These are phyloP conservation scores for Asterionellopsis glacialis DNA, from an alignment of 108 stramenopile species.

Conservation along the genomic window DNA sequence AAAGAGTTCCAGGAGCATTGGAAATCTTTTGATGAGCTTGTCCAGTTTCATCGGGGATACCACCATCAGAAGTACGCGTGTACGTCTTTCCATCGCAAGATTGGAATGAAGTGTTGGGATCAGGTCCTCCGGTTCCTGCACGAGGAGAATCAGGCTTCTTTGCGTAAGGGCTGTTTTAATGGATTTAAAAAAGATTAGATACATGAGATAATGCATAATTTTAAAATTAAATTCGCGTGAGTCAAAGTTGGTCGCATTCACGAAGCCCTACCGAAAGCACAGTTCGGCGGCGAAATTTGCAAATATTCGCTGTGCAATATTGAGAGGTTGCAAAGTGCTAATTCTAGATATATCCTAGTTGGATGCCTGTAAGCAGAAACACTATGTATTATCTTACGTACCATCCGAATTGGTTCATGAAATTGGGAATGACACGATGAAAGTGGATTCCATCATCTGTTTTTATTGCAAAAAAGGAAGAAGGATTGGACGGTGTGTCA, in stretches of 20 bases:
- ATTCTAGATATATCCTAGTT: too few species aligned
- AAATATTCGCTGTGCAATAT: too few species aligned
- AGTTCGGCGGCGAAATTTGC: too few species aligned
- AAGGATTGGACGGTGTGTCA: not conserved
- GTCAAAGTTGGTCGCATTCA: too few species aligned
- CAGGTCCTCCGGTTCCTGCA: slow-evolving; percentile 44
- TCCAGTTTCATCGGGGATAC: slow-evolving; percentile 22
- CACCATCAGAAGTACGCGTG: slow-evolving; percentile 39
- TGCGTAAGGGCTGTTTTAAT: slow-evolving; percentile 30
- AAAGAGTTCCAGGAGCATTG: slow-evolving; percentile 42
- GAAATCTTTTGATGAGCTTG: slow-evolving; percentile 26
- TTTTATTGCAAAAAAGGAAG: not conserved
- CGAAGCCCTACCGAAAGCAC: too few species aligned
- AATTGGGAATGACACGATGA: slow-evolving; percentile 73
- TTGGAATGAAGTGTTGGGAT: slow-evolving; percentile 27
- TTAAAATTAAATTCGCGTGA: too few species aligned
- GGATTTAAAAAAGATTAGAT: too few species aligned
- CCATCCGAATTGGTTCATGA: slow-evolving; percentile 60
- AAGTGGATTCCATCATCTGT: slow-evolving; percentile 65
- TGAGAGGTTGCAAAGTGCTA: too few species aligned
- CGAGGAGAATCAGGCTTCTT: slow-evolving; percentile 31
- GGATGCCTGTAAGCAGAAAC: too few species aligned
- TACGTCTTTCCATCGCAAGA: slow-evolving; percentile 30
- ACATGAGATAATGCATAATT: too few species aligned
- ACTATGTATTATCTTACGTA: too few species aligned